These are phyloP conservation scores for Saraca asoca DNA, from an alignment of 331 rosid species.

Conservation along the genomic window DNA sequence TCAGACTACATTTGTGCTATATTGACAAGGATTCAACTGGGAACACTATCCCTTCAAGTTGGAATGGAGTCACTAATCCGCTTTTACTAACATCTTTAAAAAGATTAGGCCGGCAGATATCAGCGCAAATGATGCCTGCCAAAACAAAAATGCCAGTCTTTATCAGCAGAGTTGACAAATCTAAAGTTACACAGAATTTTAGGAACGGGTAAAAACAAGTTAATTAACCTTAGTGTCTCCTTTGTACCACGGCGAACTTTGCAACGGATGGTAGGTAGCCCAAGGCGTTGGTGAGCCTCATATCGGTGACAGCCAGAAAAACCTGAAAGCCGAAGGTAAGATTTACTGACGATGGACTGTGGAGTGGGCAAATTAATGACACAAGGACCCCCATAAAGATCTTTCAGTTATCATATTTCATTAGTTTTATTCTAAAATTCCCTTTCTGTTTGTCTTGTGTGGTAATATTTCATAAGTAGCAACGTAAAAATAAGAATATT, in stretches of 20 bases:
- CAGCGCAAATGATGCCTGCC: constrained; percentile 93
- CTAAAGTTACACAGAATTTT: neutral
- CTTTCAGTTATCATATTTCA: neutral
- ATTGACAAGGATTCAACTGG: neutral
- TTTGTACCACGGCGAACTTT: constrained; percentile 91
- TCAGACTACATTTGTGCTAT: too few species aligned
- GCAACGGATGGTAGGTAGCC: constrained; percentile 89
- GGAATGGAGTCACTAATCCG: constrained; percentile 19
- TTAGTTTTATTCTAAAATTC: neutral
- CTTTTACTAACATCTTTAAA: neutral
- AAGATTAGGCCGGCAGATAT: neutral
- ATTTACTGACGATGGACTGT: neutral
- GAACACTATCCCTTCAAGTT: constrained; percentile 25
- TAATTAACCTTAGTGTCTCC: constrained; percentile 72
- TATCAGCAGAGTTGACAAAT: neutral
- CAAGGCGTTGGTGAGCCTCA: constrained; percentile 91
- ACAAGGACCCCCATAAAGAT: neutral
- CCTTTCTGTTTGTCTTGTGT: neutral
- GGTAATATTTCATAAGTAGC: neutral
- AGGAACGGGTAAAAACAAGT: neutral
- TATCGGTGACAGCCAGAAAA: constrained; percentile 96
- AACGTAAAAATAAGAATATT: constrained; percentile 3
- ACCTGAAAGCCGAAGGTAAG: constrained; percentile 46
- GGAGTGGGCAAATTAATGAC: constrained; percentile 4
- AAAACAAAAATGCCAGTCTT: constrained; percentile 19